Conservation (phyloP, 1,139 yeast genomes). For the Hansenula lynferdii region DNA sequence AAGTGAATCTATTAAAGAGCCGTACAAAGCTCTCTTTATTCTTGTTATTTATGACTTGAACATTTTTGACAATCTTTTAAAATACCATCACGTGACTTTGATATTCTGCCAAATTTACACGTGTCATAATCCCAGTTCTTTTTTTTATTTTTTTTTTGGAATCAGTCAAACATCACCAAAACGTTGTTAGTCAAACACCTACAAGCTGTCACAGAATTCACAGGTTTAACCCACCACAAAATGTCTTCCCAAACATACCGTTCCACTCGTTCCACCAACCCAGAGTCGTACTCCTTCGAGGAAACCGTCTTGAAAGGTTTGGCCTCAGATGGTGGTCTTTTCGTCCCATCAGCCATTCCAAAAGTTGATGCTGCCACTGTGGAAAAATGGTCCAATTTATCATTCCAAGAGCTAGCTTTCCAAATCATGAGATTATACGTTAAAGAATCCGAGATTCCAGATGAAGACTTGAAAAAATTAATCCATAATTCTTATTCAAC, state of each 20-base stretch:
- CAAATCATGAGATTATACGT: constrained; percentile 81
- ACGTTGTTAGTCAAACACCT: not conserved
- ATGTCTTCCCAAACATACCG: constrained; percentile 59
- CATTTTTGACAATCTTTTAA: too few relatives aligned
- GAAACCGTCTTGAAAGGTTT: constrained; percentile 91
- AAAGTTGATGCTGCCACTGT: constrained; percentile 55
- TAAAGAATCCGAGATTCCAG: constrained; percentile 62
- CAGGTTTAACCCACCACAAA: not conserved
- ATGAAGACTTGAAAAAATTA: constrained; percentile 57
- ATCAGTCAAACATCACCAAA: too few relatives aligned
- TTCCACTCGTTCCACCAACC: constrained; percentile 72
- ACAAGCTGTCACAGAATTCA: not conserved
- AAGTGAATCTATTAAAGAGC: too few relatives aligned
- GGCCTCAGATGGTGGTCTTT: constrained; percentile 95
- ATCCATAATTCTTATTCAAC: constrained; percentile 77
- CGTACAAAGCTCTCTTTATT: too few relatives aligned
- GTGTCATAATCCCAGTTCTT: not conserved
- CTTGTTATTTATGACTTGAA: too few relatives aligned
- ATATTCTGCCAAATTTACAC: not conserved
- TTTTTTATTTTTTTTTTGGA: not conserved
- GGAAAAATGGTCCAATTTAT: constrained; percentile 62
- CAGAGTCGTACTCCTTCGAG: constrained; percentile 68
- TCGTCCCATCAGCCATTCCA: constrained; percentile 83
- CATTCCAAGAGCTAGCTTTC: constrained; percentile 83
- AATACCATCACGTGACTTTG: too few relatives aligned